Base-by-base conservation (phyloP, 108 stramenopile genomes). In the Stephanodiscus triporus region DNA sequence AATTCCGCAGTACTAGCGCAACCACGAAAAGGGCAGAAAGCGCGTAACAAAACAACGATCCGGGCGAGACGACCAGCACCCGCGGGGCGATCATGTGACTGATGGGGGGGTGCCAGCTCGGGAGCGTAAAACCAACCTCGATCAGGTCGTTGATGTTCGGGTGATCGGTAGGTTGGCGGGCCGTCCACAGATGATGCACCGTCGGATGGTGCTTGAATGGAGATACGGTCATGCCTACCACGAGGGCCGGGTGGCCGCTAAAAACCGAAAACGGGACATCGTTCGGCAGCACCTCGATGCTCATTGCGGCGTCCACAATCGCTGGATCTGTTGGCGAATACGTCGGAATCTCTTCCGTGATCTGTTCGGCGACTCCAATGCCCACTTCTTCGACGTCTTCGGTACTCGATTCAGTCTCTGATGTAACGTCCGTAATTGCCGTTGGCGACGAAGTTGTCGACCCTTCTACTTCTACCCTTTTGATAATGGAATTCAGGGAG, bases 111-210 rank as follows among this genome's bases (percentile, higher is more conserved):
- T 76, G 75, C 38, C 67, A 76, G 8, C 60, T 69, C 4, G 75
- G 75, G 11, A 76, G 48, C 0, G 67, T 36, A 23, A 76, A 76
- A 55, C 75, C 75, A 37, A 26, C 29, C 26, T 45, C 26, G 60
- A 76, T 68, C 36, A 69, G n/a, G 14, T 61, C 42, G 36, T 76
- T 68, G 23, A 76, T 76, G 13, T 76, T 69, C 48, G 75, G 75
- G 60, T 76, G 75, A 14, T 29, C 20, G 6, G 51, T 42, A 34
- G 75, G 75, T 14, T 63, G 49, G 0, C 19, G 42, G 16, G 2
- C 27, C 60, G 30, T 60, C 30, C 60, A 76, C 32, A 76, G 57
- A 34, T 69, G 43, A 54, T 69, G 37, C 4, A 76, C 54, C 17
- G 66, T 51, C 2, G 75, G 75, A 27, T 76, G 75, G 45, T 76